phyloP scores from a whole-genome alignment of 176 grass and related monocot species.

The Hyparrhenia diplandra region DNA sequence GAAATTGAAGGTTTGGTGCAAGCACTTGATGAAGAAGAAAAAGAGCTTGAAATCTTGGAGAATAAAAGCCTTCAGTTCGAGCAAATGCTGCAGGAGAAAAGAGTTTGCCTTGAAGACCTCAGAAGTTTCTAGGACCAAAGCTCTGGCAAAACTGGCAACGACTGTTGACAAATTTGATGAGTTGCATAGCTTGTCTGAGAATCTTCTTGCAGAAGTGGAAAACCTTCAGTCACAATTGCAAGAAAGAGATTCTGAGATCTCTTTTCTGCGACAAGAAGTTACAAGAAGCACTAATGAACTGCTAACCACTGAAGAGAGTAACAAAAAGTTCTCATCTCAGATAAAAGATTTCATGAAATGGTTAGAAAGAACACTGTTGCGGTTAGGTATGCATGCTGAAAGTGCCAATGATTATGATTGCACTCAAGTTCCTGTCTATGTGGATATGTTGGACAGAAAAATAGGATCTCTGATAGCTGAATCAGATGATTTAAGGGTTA shows the following conservation, averaged over 20 bases:
- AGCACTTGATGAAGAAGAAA: constrained; percentile 98
- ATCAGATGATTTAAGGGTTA: constrained; percentile 59
- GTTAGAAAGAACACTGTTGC: constrained; percentile 61
- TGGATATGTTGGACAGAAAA: constrained; percentile 70
- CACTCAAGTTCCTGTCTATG: constrained; percentile 53
- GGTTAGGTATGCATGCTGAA: constrained; percentile 48
- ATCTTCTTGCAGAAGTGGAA: constrained; percentile 85
- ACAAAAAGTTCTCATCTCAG: constrained; percentile 63
- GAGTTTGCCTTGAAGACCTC: constrained; percentile 63
- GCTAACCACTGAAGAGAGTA: constrained; percentile 71
- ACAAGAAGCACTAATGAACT: constrained; percentile 88
- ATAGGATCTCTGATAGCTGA: constrained; percentile 62
- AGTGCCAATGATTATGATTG: constrained; percentile 45
- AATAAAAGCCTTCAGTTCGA: constrained; percentile 64
- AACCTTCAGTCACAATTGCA: constrained; percentile 85
- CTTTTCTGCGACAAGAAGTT: constrained; percentile 91
- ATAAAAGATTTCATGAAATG: constrained; percentile 63
- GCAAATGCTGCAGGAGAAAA: constrained; percentile 68
- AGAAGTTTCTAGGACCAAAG: constrained; percentile 77
- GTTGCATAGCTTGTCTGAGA: constrained; percentile 92
- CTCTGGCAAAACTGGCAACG: constrained; percentile 68
- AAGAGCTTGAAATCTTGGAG: constrained; percentile 71
- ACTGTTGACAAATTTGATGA: constrained; percentile 94
- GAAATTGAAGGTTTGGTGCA: constrained; percentile 96
- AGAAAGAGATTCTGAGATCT: constrained; percentile 79